Percentiles rank a stretch among this genome's conserved stretches.
Evolutionary conservation across 495 filamentous ascomycete genomes (phyloP).

Genomic region (Tetracladium marchalianum): DNA sequence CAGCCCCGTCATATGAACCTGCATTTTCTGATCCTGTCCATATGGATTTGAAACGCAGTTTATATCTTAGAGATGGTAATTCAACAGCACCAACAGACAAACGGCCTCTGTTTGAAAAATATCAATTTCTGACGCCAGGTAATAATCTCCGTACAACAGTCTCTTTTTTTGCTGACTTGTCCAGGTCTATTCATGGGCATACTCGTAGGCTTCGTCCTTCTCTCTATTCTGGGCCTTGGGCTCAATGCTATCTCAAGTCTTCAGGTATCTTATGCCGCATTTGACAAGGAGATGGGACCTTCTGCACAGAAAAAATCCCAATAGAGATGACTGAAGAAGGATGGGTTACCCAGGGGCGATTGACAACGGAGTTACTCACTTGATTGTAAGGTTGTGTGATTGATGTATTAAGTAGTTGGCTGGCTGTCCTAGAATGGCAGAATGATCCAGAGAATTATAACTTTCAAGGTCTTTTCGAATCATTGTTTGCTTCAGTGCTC

Average conservation of each 20-base stretch:
- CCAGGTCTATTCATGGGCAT: slow-evolving; percentile 78
- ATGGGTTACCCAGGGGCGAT: no score
- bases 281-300: slow-evolving; percentile 91
- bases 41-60: slow-evolving; percentile 38
- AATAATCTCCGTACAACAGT: background rate
- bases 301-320: slow-evolving; percentile 78
- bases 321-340: slow-evolving; percentile 17
- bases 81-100: slow-evolving; percentile 23
- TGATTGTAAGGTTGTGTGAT: no score
- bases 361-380: no score
- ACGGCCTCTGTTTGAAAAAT: slow-evolving; percentile 74
- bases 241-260: slow-evolving; percentile 68
- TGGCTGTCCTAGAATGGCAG: no score
- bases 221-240: slow-evolving; percentile 68
- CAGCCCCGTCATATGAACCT: slow-evolving; percentile 30
- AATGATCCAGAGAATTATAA: no score
- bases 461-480: no score
- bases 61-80: slow-evolving; percentile 23
- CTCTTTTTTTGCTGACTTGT: background rate
- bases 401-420: no score
- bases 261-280: slow-evolving; percentile 83
- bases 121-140: slow-evolving; percentile 78
- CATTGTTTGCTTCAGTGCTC: no score
- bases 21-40: slow-evolving; percentile 33
- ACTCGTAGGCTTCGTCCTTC: slow-evolving; percentile 53